Base-by-base conservation (phyloP, 2,329 filamentous ascomycete species). In the Microascus cirrosus region DNA sequence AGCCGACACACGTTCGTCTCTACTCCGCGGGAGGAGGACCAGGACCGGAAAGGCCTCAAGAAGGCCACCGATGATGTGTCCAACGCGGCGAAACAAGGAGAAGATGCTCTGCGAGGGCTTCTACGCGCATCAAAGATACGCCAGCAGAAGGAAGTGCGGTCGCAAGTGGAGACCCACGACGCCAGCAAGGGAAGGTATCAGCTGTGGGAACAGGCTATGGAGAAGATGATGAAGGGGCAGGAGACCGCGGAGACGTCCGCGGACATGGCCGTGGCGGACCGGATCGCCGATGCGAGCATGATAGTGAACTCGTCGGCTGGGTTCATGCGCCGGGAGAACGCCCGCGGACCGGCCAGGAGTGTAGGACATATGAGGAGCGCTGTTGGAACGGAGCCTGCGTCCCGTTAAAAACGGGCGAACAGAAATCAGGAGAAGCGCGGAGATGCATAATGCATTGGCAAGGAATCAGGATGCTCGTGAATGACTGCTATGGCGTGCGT, bases 1-100 rank as follows among this genome's bases (percentile, higher is more conserved):
- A 84, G 82, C 66, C 80, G 79, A 53, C 82, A 86, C 63, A 86
- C 83, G 3, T 86, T 85, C 68, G 78, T 76, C 45, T 81, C 78
- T 64, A 86, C 83, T 0, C 78, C 79, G 1, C 75, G 77, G 36
- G 73, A 79, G 20, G 61, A 62, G 50, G 54, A 59, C 53, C 55
- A 36, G 11, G 73, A 79, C 60, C 72, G 70, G 48, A 72, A 69
- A 20, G 79, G 84, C 59, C 76, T 80, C 0, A 77, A 82, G 63
- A 81, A 79, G 66, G 80, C 84, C 52, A 76, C 82, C 25, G 78
- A 82, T 57, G 79, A 83, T 48, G 82, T 82, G 1, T 78, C 81
- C 1, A 74, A 78, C 57, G 80, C 81, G 53, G 81, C 82, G 10
- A 79, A 82, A 62, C 81, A 84, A 61, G 82, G 79, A 2, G 83